Evolutionary conservation across 805 yeast species (phyloP), one percentile per base, ranked within the genome.

Genomic region (Schwanniomyces sp.): DNA sequence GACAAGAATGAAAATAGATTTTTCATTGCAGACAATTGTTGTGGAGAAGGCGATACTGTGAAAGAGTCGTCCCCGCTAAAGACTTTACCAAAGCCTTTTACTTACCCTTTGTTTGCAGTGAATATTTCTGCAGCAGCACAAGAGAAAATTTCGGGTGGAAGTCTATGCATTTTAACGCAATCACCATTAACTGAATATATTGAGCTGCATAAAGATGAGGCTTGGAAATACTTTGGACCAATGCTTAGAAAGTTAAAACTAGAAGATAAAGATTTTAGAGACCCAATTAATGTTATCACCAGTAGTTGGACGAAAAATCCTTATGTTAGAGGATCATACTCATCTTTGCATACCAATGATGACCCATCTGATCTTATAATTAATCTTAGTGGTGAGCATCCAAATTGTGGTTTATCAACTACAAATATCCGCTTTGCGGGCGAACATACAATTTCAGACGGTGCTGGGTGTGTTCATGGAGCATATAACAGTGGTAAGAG

Each of bases 401-500:
- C 60, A 6, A 58, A 57, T 5, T 43, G 55, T 14, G 67, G 67
- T 4, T 52, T 69, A 34, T 69, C 77, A 17, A 82, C 76, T 10
- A 56, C 63, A 3, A 71, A 74, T 7, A 67, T 91, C 2, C 72
- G 96, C 38, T 91, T 91, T 72, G 96, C 96, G 0, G 97, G 97
- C 7, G 97, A 91, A 60, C 96, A 91, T 62, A 86, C 96, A 0
- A 81, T 83, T 18, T 67, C 81, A 54, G 96, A 89, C 54, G 96
- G 96, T 7, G 86, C 90, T 12, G 97, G 97, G 0, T 91, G 96
- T 55, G 94, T 86, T 5, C 95, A 91, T 61, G 97, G 96, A 0
- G 96, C 96, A 0, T 89, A 88, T 81, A 70, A 73, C 51, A 85
- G 92, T 57, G 97, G 92, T 1, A 59, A 57, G 42, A 69, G 92